Evolutionary conservation across 352 stramenopile species (phyloP).

Genomic region (Pythium scleroteichum): DNA sequence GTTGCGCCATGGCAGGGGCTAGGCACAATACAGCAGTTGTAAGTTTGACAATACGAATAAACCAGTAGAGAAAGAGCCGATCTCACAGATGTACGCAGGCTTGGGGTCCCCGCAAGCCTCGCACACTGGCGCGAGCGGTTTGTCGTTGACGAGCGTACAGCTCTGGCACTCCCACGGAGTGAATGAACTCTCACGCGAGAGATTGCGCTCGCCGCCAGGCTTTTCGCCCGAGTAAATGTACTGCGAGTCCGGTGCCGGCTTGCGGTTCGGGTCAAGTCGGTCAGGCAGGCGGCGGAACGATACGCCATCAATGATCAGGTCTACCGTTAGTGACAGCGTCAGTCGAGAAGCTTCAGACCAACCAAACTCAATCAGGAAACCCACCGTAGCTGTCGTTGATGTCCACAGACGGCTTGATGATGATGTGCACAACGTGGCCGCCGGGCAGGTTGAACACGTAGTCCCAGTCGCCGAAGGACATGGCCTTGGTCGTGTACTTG

Average conservation of each 20-base stretch:
- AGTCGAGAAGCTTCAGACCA: not conserved
- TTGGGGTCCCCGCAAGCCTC: constrained; percentile 71
- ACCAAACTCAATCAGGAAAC: constrained; percentile 1
- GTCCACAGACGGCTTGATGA: constrained; percentile 84
- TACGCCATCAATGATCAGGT: constrained; percentile 79
- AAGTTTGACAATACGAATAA: not conserved
- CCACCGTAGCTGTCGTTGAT: constrained; percentile 88
- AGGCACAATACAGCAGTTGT: not conserved
- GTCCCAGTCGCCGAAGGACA: constrained; percentile 85
- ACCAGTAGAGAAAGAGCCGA: not conserved
- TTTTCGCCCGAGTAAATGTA: constrained; percentile 48
- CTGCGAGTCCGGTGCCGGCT: constrained; percentile 35
- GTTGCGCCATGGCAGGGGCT: constrained; percentile 50
- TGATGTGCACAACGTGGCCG: constrained; percentile 79
- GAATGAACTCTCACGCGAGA: constrained; percentile 59
- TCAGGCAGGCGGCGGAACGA: constrained; percentile 80
- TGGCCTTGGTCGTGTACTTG: constrained; percentile 73
- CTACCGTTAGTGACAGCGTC: constrained; percentile 36
- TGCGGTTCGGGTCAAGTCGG: constrained; percentile 37
- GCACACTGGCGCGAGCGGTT: constrained; percentile 67
- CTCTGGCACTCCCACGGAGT: constrained; percentile 66
- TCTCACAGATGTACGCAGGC: constrained; percentile 64
- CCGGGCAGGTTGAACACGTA: constrained; percentile 83
- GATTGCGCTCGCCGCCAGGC: constrained; percentile 19
- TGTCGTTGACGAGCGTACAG: constrained; percentile 83